Evolutionary conservation across 768 basidiomycete species (phyloP), one percentile per base, ranked within the genome.

Genomic region (Nidularia pulvinata): DNA sequence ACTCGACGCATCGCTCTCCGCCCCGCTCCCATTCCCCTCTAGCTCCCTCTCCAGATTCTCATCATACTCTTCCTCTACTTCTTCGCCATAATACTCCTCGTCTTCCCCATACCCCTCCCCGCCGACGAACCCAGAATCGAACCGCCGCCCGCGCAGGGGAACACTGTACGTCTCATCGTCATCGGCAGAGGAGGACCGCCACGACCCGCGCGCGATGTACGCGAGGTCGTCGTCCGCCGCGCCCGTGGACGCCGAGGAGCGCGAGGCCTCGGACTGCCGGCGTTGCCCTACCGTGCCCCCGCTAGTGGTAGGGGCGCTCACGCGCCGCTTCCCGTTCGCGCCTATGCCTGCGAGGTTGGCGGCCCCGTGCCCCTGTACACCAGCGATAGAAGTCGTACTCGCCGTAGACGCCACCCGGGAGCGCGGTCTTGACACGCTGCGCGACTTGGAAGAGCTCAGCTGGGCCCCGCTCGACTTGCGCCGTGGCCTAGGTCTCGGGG

Each of bases 1-100:
- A 65, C 83, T 85, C 14, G 85, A 86, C 4, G 2, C 25, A 68
- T 86, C 84, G 1, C 55, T 34, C 42, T 55, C 60, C 25, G 25
- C 25, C 25, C 25, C 25, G 16, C 57, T 57, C 46, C 58, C 61
- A 44, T 35, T 50, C 3, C 64, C 59, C 46, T 63, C 59, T 49
- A 59, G 55, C 22, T 51, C 54, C 37, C 53, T 48, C 56, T 61
- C 59, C 44, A 60, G 42, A 44, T 58, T 37, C 46, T 51, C 52
- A 9, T 54, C 59, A 30, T 44, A 53, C 33, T 46, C n/a, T 3
- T 46, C 25, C 14, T 46, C 13, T 5, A n/a, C 45, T 14, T n/a
- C 22, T 10, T 25, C 35, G 2, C 25, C 48, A 49, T 49, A 16
- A 3, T 9, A 16, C 11, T 49, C 48, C 33, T 54, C 50, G n/a